phyloP scores from a whole-genome alignment of 2,329 filamentous ascomycete species.

The Monascus ruber region DNA sequence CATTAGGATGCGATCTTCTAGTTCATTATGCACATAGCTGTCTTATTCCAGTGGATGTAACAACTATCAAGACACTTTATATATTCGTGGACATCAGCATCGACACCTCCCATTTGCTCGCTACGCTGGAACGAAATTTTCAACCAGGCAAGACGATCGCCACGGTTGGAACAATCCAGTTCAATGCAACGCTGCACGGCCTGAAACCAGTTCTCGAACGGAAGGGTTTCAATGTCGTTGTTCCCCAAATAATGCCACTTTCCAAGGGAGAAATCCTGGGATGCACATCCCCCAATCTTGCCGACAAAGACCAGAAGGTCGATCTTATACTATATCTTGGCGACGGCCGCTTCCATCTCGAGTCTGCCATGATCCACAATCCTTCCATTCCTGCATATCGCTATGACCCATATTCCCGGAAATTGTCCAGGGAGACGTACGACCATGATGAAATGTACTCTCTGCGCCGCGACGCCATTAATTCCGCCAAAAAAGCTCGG shows the following conservation, averaged over 20 bases:
- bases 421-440: conserved; percentile 83
- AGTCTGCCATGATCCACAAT: conserved; percentile 99
- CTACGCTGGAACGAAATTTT: conserved; percentile 83
- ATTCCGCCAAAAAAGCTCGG: conserved; percentile 59
- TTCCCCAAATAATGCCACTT: conserved; percentile 85
- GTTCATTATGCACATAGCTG: conserved; percentile 98
- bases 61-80: conserved; percentile 92
- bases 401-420: conserved; percentile 92
- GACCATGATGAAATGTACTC: conserved; percentile 83
- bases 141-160: conserved; percentile 74
- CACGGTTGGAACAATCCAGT: conserved; percentile 93
- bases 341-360: conserved; percentile 88
- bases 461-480: conserved; percentile 66
- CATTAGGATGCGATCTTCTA: conserved; percentile 83
- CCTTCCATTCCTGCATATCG: conserved; percentile 80
- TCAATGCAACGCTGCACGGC: conserved; percentile 92
- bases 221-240: conserved; percentile 72
- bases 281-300: conserved; percentile 80
- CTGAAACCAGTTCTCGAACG: conserved; percentile 65
- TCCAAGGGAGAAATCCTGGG: conserved; percentile 94
- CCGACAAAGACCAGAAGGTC: conserved; percentile 38
- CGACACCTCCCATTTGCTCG: conserved; percentile 75
- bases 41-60: conserved; percentile 89
- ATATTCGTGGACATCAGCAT: conserved; percentile 98
- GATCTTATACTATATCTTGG: conserved; percentile 81